Evolutionary conservation across 192 early-diverging fungal species (phyloP).

Genomic region (Spizellomyces sp.): DNA sequence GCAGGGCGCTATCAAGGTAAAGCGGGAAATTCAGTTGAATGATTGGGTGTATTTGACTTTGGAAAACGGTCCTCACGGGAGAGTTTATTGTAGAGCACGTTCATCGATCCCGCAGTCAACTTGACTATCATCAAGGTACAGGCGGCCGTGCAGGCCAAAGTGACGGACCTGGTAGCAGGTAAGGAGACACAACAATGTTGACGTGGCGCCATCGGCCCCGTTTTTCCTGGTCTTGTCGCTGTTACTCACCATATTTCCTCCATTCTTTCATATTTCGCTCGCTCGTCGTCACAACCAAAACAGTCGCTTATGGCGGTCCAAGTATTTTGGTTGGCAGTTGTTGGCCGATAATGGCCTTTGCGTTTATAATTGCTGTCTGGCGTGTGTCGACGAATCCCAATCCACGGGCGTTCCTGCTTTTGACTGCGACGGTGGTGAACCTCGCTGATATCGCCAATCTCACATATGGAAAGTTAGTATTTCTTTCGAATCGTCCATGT

Average conservation of each 20-base stretch:
- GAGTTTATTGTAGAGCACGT: background rate
- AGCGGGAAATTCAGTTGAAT: background rate
- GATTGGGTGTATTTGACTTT: background rate
- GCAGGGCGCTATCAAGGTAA: background rate
- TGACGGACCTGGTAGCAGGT: background rate
- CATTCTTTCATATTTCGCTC: background rate
- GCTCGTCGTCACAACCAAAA: background rate
- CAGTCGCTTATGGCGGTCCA: conserved; percentile 12
- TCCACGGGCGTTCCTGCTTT: background rate
- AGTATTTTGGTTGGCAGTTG: conserved; percentile 10
- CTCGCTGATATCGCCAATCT: conserved; percentile 9
- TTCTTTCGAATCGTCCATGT: background rate
- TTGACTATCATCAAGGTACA: background rate
- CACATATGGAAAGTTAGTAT: background rate
- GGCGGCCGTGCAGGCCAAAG: background rate
- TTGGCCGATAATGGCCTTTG: background rate
- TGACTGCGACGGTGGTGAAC: background rate
- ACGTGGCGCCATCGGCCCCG: background rate
- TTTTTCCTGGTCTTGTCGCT: background rate
- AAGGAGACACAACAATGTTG: background rate
- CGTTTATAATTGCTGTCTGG: conserved; percentile 9
- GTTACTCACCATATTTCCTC: background rate
- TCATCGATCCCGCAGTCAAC: background rate
- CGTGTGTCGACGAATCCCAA: background rate
- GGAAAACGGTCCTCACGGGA: background rate